phyloP scores from a whole-genome alignment of 2,329 filamentous ascomycete genomes.

The Aspergillus aculeatus region DNA sequence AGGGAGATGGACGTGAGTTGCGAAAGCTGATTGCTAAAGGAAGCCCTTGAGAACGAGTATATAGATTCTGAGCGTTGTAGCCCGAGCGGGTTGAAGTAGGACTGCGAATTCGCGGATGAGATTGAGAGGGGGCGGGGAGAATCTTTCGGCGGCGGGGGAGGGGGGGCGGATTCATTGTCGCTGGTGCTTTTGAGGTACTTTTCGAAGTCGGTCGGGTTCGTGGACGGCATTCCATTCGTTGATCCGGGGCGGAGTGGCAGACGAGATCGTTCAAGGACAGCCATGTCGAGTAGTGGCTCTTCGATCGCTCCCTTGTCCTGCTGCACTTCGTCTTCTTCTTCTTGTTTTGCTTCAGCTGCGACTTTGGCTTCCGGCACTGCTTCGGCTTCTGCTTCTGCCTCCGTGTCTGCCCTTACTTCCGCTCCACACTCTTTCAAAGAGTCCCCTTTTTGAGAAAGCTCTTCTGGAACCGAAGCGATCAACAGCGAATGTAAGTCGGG shows the following conservation, averaged over 20 bases:
- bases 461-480: neutral
- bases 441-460: neutral
- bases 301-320: neutral
- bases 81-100: constrained; percentile 46
- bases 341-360: neutral
- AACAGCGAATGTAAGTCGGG: neutral
- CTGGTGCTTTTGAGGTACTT: constrained; percentile 42
- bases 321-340: neutral
- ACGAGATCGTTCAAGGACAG: constrained; percentile 28
- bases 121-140: constrained; percentile 27
- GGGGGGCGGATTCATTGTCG: constrained; percentile 30
- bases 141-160: constrained; percentile 39
- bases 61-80: constrained; percentile 75
- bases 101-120: constrained; percentile 36
- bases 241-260: constrained; percentile 22
- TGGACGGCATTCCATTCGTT: constrained; percentile 14
- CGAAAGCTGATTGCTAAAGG: constrained; percentile 88
- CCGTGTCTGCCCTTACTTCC: neutral
- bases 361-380: neutral
- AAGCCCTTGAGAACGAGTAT: constrained; percentile 87
- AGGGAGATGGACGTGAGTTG: constrained; percentile 88
- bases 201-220: constrained; percentile 41
- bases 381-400: neutral
- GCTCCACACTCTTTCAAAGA: neutral
- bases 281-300: constrained; percentile 25